Percentiles rank a stretch among this genome's conserved stretches.
phyloP scores from a whole-genome alignment of 164 flowering plant species.

The Buxus sempervirens region DNA sequence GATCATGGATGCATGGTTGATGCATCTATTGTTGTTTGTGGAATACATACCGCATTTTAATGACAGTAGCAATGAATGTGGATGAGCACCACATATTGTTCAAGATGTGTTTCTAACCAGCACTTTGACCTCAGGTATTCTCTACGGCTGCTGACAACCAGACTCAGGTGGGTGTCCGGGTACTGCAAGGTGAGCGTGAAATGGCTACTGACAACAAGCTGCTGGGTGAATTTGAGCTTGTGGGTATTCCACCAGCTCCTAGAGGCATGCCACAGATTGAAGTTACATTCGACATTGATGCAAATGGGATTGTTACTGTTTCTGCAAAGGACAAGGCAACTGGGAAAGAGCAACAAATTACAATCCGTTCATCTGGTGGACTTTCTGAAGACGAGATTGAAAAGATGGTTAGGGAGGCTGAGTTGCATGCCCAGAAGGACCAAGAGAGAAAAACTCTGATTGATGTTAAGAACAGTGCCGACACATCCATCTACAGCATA shows the following conservation, averaged over 20 bases:
- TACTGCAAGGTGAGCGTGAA: constrained; percentile 73
- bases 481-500: constrained; percentile 61
- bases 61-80: too few species aligned
- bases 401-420: constrained; percentile 75
- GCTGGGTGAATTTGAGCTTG: constrained; percentile 66
- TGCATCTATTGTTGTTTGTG: too few species aligned
- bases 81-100: too few species aligned
- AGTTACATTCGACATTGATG: constrained; percentile 67
- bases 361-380: constrained; percentile 69
- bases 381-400: constrained; percentile 68
- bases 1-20: too few species aligned
- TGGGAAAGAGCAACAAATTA: constrained; percentile 61
- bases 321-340: constrained; percentile 76
- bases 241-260: constrained; percentile 70
- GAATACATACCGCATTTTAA: too few species aligned
- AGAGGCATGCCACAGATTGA: constrained; percentile 71
- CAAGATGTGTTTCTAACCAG: too few species aligned
- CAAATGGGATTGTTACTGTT: constrained; percentile 68
- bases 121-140: constrained; percentile 48
- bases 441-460: constrained; percentile 60
- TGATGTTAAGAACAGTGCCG: constrained; percentile 61
- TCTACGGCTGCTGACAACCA: constrained; percentile 89
- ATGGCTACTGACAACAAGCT: constrained; percentile 69
- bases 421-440: constrained; percentile 62
- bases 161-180: constrained; percentile 72